Base-by-base conservation (phyloP, 371 early-diverging fungal species). In the Basidiobolus heterosporus region DNA sequence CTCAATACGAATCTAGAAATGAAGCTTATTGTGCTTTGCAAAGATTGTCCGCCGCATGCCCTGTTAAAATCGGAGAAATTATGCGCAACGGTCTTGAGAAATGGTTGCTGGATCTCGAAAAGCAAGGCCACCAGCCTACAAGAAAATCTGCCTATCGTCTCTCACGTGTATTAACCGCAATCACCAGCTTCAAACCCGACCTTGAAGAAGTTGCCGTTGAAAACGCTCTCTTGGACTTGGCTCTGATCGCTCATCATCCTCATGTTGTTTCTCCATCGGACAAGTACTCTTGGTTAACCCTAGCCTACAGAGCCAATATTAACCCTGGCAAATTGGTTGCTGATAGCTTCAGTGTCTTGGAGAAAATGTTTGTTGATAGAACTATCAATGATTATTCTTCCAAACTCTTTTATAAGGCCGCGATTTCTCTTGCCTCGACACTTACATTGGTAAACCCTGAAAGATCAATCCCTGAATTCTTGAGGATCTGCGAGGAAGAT, bases 211-310 rank as follows among this genome's bases (percentile, higher is more conserved):
- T 55, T 1, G 49, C 56, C 37, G 67, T 69, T 47, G 66, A 67
- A 43, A 45, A 58, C 9, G 67, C 62, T 36, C 62, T 87, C 16
- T 68, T 82, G 18, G 72, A 83, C 7, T 50, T 88, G 42, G 60
- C 78, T 36, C 60, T 88, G 6, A 52, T 85, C 4, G 68, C 81
- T 22, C 85, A 84, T 47, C 86, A 88, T 52, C 61, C 81, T 16
- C 69, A 70, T 9, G 67, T 86, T n/a, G 65, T 64, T 50, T 53
- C 30, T 5, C 17, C 7, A 36, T 0, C 22, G 14, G 36, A 80
- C 47, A 72, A 67, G 48, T 85, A 91, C 51, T 70, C 80, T 51
- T 92, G 90, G 91, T 78, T 89, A 49, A 70, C 79, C 1, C 63
- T 90, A 39, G 71, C 77, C 44, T 85, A 85, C 61, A 73, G 82